Conservation (phyloP, 257 asterid species). For the Ophiorrhiza pumila region DNA sequence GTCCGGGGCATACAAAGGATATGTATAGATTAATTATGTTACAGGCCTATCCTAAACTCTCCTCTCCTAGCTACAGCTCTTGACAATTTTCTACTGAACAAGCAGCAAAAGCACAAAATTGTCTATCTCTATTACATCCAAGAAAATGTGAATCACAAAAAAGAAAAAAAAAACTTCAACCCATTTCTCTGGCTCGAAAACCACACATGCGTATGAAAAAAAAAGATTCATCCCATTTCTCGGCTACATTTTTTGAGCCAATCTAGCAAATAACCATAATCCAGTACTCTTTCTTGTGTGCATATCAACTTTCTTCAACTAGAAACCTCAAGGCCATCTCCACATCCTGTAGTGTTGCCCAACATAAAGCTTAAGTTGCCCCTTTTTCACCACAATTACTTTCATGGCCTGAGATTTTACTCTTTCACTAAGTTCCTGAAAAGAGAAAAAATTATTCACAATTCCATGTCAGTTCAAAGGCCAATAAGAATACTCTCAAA, state of each 20-base stretch:
- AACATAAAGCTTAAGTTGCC: constrained; percentile 74
- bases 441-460: neutral
- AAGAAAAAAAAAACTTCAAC: too few species aligned
- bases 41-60: neutral
- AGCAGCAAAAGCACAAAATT: neutral
- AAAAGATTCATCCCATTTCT: neutral
- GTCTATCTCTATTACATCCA: neutral
- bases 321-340: constrained; percentile 66
- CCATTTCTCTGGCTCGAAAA: too few species aligned
- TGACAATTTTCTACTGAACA: neutral
- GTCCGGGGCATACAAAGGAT: neutral
- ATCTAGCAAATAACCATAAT: neutral
- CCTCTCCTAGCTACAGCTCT: neutral
- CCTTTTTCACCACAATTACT: constrained; percentile 72
- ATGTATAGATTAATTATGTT: neutral
- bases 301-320: constrained; percentile 30
- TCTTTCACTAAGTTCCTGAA: constrained; percentile 63
- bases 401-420: constrained; percentile 33
- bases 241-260: neutral
- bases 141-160: neutral
- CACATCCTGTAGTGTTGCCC: constrained; percentile 81
- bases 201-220: too few species aligned
- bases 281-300: neutral
- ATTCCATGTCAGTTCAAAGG: neutral
- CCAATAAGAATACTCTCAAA: neutral